These are phyloP conservation scores for Moesziomyces aphidis DNA, from an alignment of 1,284 basidiomycete genomes.

Conservation along the genomic window DNA sequence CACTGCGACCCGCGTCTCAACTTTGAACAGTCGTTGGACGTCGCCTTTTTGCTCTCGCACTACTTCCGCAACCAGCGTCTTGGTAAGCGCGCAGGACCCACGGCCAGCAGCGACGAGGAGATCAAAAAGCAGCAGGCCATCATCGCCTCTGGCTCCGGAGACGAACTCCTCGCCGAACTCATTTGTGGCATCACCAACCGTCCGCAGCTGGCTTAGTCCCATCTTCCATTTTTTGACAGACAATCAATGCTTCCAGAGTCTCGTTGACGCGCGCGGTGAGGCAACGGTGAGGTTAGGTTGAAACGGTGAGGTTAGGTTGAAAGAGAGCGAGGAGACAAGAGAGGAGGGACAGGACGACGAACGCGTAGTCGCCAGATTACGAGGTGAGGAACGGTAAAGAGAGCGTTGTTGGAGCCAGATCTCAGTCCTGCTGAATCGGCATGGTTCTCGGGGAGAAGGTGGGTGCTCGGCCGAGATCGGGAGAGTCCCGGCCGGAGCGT, in stretches of 20 bases:
- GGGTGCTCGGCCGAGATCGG: not conserved
- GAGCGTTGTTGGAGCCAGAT: not conserved
- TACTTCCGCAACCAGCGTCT: constrained; percentile 56
- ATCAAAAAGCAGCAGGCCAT: constrained; percentile 46
- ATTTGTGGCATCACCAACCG: constrained; percentile 45
- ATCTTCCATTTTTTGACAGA: too few relatives aligned
- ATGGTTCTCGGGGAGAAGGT: not conserved
- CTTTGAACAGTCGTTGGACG: constrained; percentile 72
- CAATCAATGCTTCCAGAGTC: too few relatives aligned
- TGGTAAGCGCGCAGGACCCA: constrained; percentile 12
- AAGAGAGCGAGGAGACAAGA: not conserved
- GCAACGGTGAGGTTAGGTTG: too few relatives aligned
- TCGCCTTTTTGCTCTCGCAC: constrained; percentile 64
- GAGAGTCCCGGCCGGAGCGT: not conserved
- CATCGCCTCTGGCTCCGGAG: constrained; percentile 42
- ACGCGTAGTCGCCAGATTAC: too few relatives aligned
- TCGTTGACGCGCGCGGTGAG: too few relatives aligned
- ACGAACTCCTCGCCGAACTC: constrained; percentile 44
- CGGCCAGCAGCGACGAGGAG: constrained; percentile 28
- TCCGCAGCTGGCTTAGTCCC: constrained; percentile 7
- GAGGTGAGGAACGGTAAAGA: not conserved
- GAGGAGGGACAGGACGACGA: not conserved
- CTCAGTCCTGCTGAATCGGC: not conserved
- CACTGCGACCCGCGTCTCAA: constrained; percentile 70
- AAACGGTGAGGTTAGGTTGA: too few relatives aligned